phyloP scores from a whole-genome alignment of 306 rosid genomes.

The Arachis stenosperma region DNA sequence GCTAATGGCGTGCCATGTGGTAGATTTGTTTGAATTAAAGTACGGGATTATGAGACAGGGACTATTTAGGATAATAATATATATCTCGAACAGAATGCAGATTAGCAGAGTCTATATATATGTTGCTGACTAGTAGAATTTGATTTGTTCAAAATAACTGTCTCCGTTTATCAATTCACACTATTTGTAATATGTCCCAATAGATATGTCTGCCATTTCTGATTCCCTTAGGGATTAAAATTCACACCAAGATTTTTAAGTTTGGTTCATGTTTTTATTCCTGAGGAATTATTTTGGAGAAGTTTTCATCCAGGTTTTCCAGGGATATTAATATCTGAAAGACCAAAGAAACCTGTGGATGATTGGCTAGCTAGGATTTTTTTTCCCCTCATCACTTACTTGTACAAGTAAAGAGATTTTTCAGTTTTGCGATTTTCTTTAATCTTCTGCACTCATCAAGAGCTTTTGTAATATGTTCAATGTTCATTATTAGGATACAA shows the following conservation, averaged over 20 bases:
- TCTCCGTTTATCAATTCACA: background rate
- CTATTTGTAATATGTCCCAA: background rate
- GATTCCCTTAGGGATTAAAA: background rate
- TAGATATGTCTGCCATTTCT: conserved; percentile 19
- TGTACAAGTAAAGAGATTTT: background rate
- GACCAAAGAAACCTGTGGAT: conserved; percentile 15
- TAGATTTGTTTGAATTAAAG: conserved; percentile 13
- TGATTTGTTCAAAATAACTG: conserved; percentile 1
- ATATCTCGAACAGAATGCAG: conserved; percentile 6
- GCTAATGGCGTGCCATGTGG: conserved; percentile 4
- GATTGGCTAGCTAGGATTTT: background rate
- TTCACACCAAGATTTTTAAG: conserved; percentile 9
- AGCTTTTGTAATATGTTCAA: conserved; percentile 30
- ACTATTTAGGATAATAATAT: conserved; percentile 4
- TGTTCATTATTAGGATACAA: conserved; percentile 12
- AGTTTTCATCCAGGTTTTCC: conserved; percentile 10
- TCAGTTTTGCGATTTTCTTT: background rate
- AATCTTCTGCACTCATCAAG: background rate
- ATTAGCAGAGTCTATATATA: background rate
- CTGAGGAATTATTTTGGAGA: background rate
- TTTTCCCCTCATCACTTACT: background rate
- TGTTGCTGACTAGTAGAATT: conserved; percentile 15
- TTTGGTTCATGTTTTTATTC: background rate
- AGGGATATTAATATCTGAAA: conserved; percentile 6
- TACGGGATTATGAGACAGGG: background rate